Conservation (phyloP, 78 protist genomes). For the Polysphondylium violaceum region DNA sequence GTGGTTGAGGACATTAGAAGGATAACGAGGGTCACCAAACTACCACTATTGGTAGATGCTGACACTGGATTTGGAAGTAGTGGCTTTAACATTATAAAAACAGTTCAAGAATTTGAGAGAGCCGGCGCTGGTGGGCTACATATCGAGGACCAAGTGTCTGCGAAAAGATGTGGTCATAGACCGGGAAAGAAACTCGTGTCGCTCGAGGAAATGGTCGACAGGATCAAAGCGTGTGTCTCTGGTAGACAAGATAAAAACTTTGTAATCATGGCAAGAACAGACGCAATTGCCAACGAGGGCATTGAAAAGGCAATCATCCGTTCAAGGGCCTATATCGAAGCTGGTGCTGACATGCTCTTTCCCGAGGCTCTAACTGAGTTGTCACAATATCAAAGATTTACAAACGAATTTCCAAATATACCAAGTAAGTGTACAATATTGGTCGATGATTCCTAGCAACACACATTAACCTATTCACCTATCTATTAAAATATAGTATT, state of each 20-base stretch:
- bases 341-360: conserved; percentile 91
- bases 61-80: conserved; percentile 75
- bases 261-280: conserved; percentile 81
- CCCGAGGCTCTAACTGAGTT: conserved; percentile 84
- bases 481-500: conserved; percentile 15
- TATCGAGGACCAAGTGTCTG: conserved; percentile 62
- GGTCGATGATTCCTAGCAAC: neutral
- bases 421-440: conserved; percentile 51
- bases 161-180: conserved; percentile 66
- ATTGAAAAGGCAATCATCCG: conserved; percentile 53
- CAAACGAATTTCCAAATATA: conserved; percentile 48
- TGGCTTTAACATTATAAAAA: conserved; percentile 44
- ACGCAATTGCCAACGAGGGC: conserved; percentile 77
- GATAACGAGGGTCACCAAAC: conserved; percentile 57
- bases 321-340: conserved; percentile 73
- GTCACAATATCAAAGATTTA: conserved; percentile 50
- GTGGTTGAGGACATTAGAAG: conserved; percentile 71
- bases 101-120: conserved; percentile 57
- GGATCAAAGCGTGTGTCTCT: conserved; percentile 56
- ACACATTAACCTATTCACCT: neutral
- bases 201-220: conserved; percentile 61
- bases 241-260: conserved; percentile 72
- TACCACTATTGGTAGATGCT: conserved; percentile 63
- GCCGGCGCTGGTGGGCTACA: conserved; percentile 79
- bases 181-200: conserved; percentile 54